Evolutionary conservation across 176 grass and related monocot species (phyloP).

Genomic region (Oryza officinalis): DNA sequence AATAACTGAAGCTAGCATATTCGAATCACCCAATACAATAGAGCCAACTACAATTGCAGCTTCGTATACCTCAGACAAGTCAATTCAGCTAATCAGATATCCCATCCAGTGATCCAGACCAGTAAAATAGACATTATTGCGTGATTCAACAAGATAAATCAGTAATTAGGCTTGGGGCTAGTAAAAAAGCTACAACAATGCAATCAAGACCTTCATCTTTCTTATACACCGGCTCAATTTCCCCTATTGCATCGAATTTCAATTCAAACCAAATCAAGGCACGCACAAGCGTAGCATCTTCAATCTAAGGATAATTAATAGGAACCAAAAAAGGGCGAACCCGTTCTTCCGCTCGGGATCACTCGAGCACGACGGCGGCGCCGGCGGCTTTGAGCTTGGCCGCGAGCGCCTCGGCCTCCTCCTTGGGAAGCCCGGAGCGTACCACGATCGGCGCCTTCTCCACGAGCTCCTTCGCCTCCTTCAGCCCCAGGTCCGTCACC

Average conservation of each 20-base stretch:
- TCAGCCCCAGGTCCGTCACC: constrained; percentile 84
- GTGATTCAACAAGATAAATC: constrained; percentile 31
- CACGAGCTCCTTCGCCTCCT: constrained; percentile 97
- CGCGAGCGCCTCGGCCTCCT: constrained; percentile 85
- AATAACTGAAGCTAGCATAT: no score
- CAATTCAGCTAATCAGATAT: neutral
- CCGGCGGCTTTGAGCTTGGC: constrained; percentile 91
- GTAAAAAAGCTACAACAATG: constrained; percentile 47
- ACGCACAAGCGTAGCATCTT: neutral
- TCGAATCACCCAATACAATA: no score
- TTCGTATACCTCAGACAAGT: no score
- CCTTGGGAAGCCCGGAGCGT: constrained; percentile 77
- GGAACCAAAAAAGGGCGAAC: constrained; percentile 31
- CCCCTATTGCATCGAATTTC: constrained; percentile 7
- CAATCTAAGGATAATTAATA: constrained; percentile 18
- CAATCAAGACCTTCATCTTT: constrained; percentile 33
- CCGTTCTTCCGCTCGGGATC: constrained; percentile 39
- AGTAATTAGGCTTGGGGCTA: constrained; percentile 30
- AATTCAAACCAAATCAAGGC: constrained; percentile 38
- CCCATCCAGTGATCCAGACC: neutral
- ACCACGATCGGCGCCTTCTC: constrained; percentile 92
- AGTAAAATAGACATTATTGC: constrained; percentile 26
- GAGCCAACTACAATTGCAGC: no score
- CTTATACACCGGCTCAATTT: neutral
- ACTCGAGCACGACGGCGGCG: constrained; percentile 81